Base-by-base conservation (phyloP, 345 rosid genomes). In the Brassica carinata region DNA sequence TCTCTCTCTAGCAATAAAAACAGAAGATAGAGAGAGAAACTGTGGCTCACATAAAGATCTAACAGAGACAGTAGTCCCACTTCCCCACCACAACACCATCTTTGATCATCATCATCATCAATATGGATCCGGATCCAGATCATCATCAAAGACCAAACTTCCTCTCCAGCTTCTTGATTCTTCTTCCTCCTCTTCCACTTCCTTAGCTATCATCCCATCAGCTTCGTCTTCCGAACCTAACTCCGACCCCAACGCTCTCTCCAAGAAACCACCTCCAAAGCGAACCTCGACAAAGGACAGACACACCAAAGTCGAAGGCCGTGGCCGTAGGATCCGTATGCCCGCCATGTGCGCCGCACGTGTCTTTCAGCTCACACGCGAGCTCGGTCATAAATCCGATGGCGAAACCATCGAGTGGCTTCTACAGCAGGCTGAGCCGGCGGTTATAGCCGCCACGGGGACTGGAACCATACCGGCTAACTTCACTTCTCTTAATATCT, bases 231-330 rank as follows among this genome's bases (percentile, higher is more conserved):
- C 86, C 2, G 86, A 83, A 17, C 65, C 81, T 23, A 79, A 72
- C 82, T 36, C 83, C 27, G 77, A 69, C 53, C 27, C 77, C 30
- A 79, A 36, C 48, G 40, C 76, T 59, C 55, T 61, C 51, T 3
- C 81, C 72, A 92, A 90, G 90, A 93, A 93, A 62, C 82, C 90
- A 1, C 87, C 87, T n/a, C 91, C 97, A 0, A 91, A 90, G 72
- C 84, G 98, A 53, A 76, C 89, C 62, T 88, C 97, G 5, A 87
- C 95, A 15, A 93, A 90, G 69, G 98, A 93, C 84, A 85, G 98
- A 61, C 98, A 93, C 89, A 93, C 98, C 77, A 93, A 93, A 83
- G 98, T 93, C 8, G 96, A 93, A n/a, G 98, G 98, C 45, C 96
- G 98, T 0, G 98, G 98, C 45, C 93, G 98, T 57, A 87, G 98